Conservation (phyloP, 257 asterid genomes). For the Ehretia macrophylla region DNA sequence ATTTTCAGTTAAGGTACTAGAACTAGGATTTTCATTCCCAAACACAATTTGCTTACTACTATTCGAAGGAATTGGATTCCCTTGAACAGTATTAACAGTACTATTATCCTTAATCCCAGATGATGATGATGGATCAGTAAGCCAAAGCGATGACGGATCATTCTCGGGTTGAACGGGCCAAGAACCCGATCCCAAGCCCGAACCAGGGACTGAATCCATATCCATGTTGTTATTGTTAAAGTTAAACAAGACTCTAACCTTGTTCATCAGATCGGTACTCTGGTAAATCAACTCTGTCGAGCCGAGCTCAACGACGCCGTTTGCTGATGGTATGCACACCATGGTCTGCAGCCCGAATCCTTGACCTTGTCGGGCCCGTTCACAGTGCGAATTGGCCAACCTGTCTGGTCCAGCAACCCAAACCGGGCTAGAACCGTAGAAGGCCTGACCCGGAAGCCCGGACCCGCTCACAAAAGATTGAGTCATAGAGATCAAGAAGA, state of each 20-base stretch:
- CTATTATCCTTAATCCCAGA: constrained; percentile 32
- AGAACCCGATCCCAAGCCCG: constrained; percentile 45
- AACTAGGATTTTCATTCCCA: constrained; percentile 39
- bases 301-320: constrained; percentile 89
- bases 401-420: constrained; percentile 67
- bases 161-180: constrained; percentile 45
- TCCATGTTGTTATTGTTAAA: constrained; percentile 39
- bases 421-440: constrained; percentile 52
- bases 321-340: constrained; percentile 67
- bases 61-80: constrained; percentile 26
- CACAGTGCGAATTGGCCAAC: constrained; percentile 49
- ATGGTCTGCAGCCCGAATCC: constrained; percentile 66
- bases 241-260: constrained; percentile 61
- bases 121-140: constrained; percentile 51
- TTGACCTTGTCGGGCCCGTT: constrained; percentile 69
- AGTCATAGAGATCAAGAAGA: constrained; percentile 79
- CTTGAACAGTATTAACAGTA: constrained; percentile 10
- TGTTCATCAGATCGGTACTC: constrained; percentile 68
- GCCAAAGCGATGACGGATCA: constrained; percentile 65
- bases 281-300: constrained; percentile 66
- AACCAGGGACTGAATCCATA: constrained; percentile 13
- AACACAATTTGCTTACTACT: constrained; percentile 28
- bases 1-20: constrained; percentile 38
- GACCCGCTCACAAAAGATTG: constrained; percentile 58
- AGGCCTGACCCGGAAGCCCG: constrained; percentile 87